phyloP scores from a whole-genome alignment of 306 rosid genomes.

The Astragalus glycyphyllos region DNA sequence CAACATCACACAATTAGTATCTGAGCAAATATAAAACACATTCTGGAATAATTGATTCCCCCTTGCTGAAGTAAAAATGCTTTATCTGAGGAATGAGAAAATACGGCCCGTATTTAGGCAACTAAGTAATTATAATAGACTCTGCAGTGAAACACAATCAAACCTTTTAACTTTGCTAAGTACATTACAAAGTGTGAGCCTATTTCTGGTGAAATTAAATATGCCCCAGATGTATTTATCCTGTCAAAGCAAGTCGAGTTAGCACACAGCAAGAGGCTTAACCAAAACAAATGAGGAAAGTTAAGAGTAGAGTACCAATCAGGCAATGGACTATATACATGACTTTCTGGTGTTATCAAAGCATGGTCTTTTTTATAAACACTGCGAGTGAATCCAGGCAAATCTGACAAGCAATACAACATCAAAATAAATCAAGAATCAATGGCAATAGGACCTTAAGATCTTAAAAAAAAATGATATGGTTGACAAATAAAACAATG shows the following conservation, averaged over 20 bases:
- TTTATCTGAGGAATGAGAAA: slow-evolving; percentile 31
- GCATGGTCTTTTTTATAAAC: slow-evolving; percentile 86
- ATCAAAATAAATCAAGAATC: slow-evolving; percentile 22
- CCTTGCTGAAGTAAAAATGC: slow-evolving; percentile 14
- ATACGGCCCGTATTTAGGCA: slow-evolving; percentile 17
- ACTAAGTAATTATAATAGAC: slow-evolving; percentile 14
- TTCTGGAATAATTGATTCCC: slow-evolving; percentile 7
- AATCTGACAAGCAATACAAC: slow-evolving; percentile 58
- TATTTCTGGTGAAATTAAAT: slow-evolving; percentile 76
- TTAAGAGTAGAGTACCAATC: slow-evolving; percentile 71
- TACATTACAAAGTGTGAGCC: slow-evolving; percentile 94
- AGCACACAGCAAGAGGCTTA: slow-evolving; percentile 33
- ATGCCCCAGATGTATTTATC: slow-evolving; percentile 76
- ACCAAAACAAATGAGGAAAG: slow-evolving; percentile 37
- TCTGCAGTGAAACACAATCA: slow-evolving; percentile 33
- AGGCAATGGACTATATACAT: slow-evolving; percentile 85
- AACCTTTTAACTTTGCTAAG: slow-evolving; percentile 92
- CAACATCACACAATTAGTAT: slow-evolving; percentile 1
- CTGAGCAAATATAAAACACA: slow-evolving; percentile 1
- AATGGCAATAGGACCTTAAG: slow-evolving; percentile 15
- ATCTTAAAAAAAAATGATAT: not conserved
- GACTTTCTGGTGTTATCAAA: slow-evolving; percentile 89
- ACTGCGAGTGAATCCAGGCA: slow-evolving; percentile 98
- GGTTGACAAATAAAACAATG: not conserved
- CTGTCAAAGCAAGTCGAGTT: slow-evolving; percentile 58